Evolutionary conservation across 169 alveolate species (phyloP).

Genomic region (Eimeria tenella): DNA sequence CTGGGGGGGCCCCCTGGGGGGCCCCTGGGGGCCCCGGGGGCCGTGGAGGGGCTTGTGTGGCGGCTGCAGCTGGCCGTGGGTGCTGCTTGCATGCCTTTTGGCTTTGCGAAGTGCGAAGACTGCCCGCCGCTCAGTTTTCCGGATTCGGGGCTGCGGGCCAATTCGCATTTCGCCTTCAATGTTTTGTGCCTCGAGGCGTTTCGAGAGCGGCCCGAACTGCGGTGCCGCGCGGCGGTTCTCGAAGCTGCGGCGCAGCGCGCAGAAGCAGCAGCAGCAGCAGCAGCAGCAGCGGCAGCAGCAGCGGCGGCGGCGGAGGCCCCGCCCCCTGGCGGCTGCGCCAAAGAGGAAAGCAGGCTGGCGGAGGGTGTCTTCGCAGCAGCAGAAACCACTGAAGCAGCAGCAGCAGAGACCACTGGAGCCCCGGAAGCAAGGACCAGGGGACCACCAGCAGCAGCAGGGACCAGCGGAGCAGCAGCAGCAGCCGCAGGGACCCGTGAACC

Average conservation of each 20-base stretch:
- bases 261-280: no score
- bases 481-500: neutral
- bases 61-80: conserved; percentile 65
- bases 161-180: conserved; percentile 44
- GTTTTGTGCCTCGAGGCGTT: conserved; percentile 59
- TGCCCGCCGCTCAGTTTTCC: conserved; percentile 11
- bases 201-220: conserved; percentile 52
- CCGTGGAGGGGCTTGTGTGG: conserved; percentile 64
- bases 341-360: neutral
- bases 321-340: no score
- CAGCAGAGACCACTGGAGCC: neutral
- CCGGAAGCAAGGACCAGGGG: no score
- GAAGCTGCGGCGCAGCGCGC: neutral
- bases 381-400: neutral
- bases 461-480: neutral
- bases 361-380: neutral
- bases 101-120: conserved; percentile 27
- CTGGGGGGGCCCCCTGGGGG: neutral
- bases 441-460: neutral
- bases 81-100: conserved; percentile 59
- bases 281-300: no score
- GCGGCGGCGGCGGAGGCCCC: no score
- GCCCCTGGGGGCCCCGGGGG: neutral
- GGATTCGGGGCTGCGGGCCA: conserved; percentile 29
- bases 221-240: conserved; percentile 11